Evolutionary conservation across 306 rosid species (phyloP).

Genomic region (Prunus persica): Prunus_persica_NCBIv2 NC_034011.1:13648001-13648500

Average conservation of each 20-base stretch:
- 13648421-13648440: not conserved
- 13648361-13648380: no score
- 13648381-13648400: not conserved
- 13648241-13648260: not conserved
- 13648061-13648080: no score
- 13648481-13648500: conserved; percentile 49
- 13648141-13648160: no score
- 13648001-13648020: rapidly evolving
- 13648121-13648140: no score
- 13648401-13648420: not conserved
- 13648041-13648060: no score
- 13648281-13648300: not conserved
- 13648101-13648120: no score
- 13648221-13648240: not conserved
- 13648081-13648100: no score
- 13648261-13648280: not conserved
- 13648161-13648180: no score
- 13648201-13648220: no score
- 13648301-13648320: not conserved
- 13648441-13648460: not conserved
- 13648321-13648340: not conserved
- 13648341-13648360: not conserved
- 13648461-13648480: conserved; percentile 8
- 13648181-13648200: no score
- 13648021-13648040: no score